A percentile compares a stretch with the other conserved stretches of the same genome.
phyloP scores from a whole-genome alignment of 345 rosid genomes.

The Pugionium cornutum region DNA sequence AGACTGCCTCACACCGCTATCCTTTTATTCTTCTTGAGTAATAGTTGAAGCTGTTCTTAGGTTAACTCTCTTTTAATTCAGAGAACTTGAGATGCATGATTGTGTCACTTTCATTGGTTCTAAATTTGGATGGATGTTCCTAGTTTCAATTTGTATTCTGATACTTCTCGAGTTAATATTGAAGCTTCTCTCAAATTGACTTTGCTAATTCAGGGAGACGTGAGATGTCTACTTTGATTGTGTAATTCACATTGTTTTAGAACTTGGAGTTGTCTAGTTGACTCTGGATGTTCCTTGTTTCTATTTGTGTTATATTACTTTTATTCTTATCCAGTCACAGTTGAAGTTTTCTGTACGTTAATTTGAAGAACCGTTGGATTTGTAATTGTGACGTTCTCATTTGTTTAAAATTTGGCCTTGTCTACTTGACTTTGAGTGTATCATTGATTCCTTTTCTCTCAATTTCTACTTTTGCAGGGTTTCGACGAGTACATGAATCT shows the following conservation, averaged over 20 bases:
- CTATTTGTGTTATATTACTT: neutral
- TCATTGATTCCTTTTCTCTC: neutral
- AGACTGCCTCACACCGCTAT: neutral
- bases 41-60: neutral
- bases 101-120: neutral
- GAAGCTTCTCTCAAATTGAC: neutral
- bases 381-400: neutral
- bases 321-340: too few relatives aligned
- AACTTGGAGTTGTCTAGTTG: neutral
- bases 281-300: neutral
- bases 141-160: neutral
- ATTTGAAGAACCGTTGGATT: neutral
- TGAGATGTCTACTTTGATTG: too few relatives aligned
- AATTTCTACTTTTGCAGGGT: slow-evolving; percentile 49
- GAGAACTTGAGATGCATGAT: slow-evolving; percentile 11
- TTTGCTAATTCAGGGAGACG: neutral
- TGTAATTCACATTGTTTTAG: neutral
- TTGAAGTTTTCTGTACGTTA: neutral
- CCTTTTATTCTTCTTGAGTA: neutral
- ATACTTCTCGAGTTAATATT: neutral
- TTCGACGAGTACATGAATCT: slow-evolving; percentile 93
- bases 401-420: neutral
- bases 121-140: neutral
- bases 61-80: neutral
- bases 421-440: neutral